Conservation (phyloP, 805 yeast species). For the Sugiyamaella valdiviana region DNA sequence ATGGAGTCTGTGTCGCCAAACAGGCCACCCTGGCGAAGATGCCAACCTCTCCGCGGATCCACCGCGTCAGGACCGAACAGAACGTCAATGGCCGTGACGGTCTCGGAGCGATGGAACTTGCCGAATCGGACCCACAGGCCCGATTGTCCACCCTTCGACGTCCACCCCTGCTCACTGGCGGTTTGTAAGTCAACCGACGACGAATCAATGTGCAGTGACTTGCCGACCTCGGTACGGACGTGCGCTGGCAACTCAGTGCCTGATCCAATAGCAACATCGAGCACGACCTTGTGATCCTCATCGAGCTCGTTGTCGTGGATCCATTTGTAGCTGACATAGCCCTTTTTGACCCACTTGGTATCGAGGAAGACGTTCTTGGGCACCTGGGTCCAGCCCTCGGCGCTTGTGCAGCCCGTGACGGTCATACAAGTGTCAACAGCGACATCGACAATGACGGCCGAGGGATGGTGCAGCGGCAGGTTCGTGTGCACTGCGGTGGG, state of each 20-base stretch:
- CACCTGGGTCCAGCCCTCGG: slow-evolving; percentile 40
- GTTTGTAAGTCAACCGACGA: slow-evolving; percentile 7
- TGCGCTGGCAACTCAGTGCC: slow-evolving; percentile 8
- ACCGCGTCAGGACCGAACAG: slow-evolving; percentile 66
- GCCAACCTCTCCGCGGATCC: slow-evolving; percentile 77
- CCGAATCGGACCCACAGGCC: slow-evolving; percentile 62
- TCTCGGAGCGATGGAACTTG: slow-evolving; percentile 29
- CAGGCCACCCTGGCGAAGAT: slow-evolving; percentile 29
- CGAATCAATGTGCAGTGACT: slow-evolving; percentile 21
- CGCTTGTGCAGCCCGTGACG: slow-evolving; percentile 18
- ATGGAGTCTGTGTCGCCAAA: slow-evolving; percentile 16
- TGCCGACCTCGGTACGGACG: slow-evolving; percentile 19
- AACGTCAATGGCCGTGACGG: slow-evolving; percentile 57
- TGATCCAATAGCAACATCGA: slow-evolving; percentile 13
- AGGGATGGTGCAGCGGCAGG: slow-evolving; percentile 40
- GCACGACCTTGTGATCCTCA: slow-evolving; percentile 12
- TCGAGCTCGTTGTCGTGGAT: slow-evolving; percentile 16
- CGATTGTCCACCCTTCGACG: slow-evolving; percentile 17
- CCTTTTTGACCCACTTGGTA: slow-evolving; percentile 36
- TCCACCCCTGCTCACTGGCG: slow-evolving; percentile 32
- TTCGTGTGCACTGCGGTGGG: slow-evolving; percentile 32
- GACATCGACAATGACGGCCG: slow-evolving; percentile 40
- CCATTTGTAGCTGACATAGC: slow-evolving; percentile 34
- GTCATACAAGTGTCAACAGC: slow-evolving; percentile 33
- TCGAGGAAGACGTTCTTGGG: slow-evolving; percentile 45